A percentile compares a stretch with the other conserved stretches of the same genome.
phyloP scores from a whole-genome alignment of 2,329 filamentous ascomycete genomes.

The Lecanicillium sp. region DNA sequence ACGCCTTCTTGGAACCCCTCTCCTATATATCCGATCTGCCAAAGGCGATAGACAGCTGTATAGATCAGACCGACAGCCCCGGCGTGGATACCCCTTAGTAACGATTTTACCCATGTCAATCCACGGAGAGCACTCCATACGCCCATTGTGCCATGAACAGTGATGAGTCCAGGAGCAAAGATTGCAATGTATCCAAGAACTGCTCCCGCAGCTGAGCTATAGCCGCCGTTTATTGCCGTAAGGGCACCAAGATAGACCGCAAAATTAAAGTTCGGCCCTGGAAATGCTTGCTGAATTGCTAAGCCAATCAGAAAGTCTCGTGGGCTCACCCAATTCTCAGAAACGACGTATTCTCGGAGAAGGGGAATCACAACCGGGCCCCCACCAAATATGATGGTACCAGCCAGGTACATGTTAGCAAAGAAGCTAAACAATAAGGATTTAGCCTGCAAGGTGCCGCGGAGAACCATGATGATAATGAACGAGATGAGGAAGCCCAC shows the following conservation, averaged over 20 bases:
- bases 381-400: constrained; percentile 59
- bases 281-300: constrained; percentile 63
- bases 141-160: constrained; percentile 43
- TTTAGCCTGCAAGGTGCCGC: constrained; percentile 28
- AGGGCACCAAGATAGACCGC: constrained; percentile 49
- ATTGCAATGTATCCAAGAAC: constrained; percentile 44
- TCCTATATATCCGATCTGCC: constrained; percentile 53
- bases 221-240: constrained; percentile 29
- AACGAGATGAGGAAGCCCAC: constrained; percentile 47
- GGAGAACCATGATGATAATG: constrained; percentile 43
- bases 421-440: constrained; percentile 53
- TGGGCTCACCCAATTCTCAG: constrained; percentile 60
- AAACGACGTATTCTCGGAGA: constrained; percentile 55
- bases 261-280: constrained; percentile 41
- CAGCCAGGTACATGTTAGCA: constrained; percentile 65
- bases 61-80: constrained; percentile 54
- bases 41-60: constrained; percentile 55
- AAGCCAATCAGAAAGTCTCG: constrained; percentile 67
- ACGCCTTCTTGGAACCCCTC: constrained; percentile 36
- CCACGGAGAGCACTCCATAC: constrained; percentile 44
- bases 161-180: constrained; percentile 40
- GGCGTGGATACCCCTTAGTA: constrained; percentile 49
- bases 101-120: constrained; percentile 36
- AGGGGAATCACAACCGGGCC: constrained; percentile 59
- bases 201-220: constrained; percentile 35